Evolutionary conservation across 805 yeast genomes (phyloP).

Genomic region (Zygotorulaspora sp.): DNA sequence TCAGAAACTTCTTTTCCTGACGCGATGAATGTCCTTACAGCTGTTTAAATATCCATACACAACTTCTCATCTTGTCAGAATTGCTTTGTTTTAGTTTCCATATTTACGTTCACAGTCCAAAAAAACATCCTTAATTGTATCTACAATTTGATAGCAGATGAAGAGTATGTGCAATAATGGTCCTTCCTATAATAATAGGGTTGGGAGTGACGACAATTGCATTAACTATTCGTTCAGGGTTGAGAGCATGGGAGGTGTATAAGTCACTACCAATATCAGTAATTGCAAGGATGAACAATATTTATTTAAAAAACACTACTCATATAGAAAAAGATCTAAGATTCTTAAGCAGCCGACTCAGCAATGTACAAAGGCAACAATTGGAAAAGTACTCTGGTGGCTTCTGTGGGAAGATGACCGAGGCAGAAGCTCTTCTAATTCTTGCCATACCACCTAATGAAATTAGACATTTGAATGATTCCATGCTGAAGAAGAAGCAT

Average conservation of each 20-base stretch:
- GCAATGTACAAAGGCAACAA: conserved; percentile 11
- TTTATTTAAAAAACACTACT: conserved; percentile 14
- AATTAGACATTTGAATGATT: conserved; percentile 44
- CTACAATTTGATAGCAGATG: no score
- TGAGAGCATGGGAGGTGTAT: conserved; percentile 32
- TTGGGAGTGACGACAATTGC: conserved; percentile 29
- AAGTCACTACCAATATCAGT: conserved; percentile 25
- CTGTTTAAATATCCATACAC: no score
- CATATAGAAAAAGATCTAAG: conserved; percentile 11
- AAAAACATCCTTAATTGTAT: no score
- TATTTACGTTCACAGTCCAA: no score
- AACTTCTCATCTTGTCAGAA: no score
- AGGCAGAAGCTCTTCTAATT: conserved; percentile 64
- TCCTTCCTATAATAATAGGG: conserved; percentile 32
- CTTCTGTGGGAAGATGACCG: conserved; percentile 60
- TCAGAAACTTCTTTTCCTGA: no score
- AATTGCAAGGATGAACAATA: conserved; percentile 30
- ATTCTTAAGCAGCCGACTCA: conserved; percentile 18
- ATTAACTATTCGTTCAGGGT: conserved; percentile 26
- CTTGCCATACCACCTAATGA: conserved; percentile 55
- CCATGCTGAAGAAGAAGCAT: conserved; percentile 69
- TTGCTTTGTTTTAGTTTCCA: no score
- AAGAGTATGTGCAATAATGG: conserved; percentile 20
- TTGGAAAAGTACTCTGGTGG: conserved; percentile 50
- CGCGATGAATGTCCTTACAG: no score